phyloP scores from a whole-genome alignment of 2,329 filamentous ascomycete species.

The Penicillium sumatraense region DNA sequence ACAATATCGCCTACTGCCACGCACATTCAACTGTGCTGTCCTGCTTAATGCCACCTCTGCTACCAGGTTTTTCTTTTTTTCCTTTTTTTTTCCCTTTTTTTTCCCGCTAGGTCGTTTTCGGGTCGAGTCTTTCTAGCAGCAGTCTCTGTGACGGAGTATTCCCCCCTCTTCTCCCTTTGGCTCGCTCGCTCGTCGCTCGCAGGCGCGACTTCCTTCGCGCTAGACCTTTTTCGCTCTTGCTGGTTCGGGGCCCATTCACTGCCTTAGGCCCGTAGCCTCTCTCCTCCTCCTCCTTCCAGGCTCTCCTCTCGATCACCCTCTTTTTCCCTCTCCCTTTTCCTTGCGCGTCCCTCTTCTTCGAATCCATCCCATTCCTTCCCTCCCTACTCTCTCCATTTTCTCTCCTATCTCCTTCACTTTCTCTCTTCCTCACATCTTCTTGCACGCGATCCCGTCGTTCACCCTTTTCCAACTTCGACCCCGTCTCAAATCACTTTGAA shows the following conservation, averaged over 20 bases:
- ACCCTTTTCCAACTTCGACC: constrained; percentile 20
- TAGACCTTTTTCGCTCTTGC: constrained; percentile 23
- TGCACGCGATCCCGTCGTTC: constrained; percentile 24
- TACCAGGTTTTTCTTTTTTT: background rate
- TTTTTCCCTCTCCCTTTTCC: constrained; percentile 27
- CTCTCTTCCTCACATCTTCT: no score
- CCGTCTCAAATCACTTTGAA: background rate
- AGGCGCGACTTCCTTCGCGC: constrained; percentile 14
- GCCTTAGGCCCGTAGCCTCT: constrained; percentile 31
- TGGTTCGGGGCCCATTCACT: constrained; percentile 27
- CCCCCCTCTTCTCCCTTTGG: background rate
- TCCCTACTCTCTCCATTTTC: constrained; percentile 11
- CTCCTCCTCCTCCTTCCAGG: constrained; percentile 22
- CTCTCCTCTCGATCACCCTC: constrained; percentile 30
- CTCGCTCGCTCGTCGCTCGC: background rate
- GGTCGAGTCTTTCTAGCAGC: constrained; percentile 5
- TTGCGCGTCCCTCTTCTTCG: constrained; percentile 22
- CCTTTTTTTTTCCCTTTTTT: no score
- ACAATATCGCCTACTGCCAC: background rate
- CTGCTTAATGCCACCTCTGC: background rate
- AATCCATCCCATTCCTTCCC: constrained; percentile 19
- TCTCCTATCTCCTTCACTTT: background rate
- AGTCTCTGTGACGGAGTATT: background rate
- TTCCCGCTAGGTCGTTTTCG: constrained; percentile 12
- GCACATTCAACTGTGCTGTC: background rate